phyloP scores from a whole-genome alignment of 805 yeast species.

The Ogataea naganishii region DNA sequence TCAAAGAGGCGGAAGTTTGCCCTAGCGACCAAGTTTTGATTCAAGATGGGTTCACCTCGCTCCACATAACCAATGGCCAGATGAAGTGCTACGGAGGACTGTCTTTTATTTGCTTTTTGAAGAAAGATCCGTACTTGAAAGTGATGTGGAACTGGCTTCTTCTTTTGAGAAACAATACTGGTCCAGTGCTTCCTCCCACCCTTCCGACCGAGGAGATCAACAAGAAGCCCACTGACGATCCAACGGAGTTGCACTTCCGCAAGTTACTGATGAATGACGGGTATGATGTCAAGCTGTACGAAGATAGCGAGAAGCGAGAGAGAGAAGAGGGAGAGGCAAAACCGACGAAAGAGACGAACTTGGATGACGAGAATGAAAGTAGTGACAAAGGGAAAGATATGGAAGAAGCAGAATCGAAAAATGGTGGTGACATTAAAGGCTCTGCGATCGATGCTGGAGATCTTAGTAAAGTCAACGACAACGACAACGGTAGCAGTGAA shows the following conservation, averaged over 20 bases:
- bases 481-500: constrained; percentile 4
- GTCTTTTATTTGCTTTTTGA: no score
- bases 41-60: no score
- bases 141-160: no score
- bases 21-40: no score
- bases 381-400: constrained; percentile 8
- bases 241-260: constrained; percentile 8
- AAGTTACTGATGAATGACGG: constrained; percentile 7
- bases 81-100: neutral
- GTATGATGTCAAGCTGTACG: neutral
- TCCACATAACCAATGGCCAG: neutral
- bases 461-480: no score
- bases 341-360: constrained; percentile 16
- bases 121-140: constrained; percentile 33
- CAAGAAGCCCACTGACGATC: no score
- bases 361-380: constrained; percentile 10
- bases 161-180: no score
- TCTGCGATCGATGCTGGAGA: neutral
- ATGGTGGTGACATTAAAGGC: constrained; percentile 1
- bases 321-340: constrained; percentile 1
- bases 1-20: no score
- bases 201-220: no score
- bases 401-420: constrained; percentile 6
- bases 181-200: no score
- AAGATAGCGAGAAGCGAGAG: no score